phyloP scores from a whole-genome alignment of 2,329 filamentous ascomycete species.

The Ambrosiella xylebori region DNA sequence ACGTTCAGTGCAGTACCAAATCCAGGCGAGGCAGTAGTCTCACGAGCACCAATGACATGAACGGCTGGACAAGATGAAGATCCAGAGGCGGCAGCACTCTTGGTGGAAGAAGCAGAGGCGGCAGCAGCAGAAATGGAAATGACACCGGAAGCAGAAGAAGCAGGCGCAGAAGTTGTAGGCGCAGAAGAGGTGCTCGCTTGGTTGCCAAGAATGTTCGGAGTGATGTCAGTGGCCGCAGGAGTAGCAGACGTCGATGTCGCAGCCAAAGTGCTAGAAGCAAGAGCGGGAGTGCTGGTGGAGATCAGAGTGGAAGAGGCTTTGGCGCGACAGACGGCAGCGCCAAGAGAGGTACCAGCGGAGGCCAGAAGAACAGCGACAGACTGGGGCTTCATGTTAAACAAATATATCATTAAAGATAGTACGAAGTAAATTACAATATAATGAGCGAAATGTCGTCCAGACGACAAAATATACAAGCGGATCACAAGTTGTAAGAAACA shows the following conservation, averaged over 20 bases:
- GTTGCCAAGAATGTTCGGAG: not conserved
- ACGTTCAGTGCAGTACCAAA: constrained; percentile 34
- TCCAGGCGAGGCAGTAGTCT: constrained; percentile 32
- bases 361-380: not conserved
- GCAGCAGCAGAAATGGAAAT: not conserved
- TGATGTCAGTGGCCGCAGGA: not conserved
- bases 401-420: not conserved
- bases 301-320: not conserved
- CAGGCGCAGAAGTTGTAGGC: not conserved
- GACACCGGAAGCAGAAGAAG: not conserved
- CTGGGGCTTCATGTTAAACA: constrained; percentile 4
- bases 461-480: not conserved
- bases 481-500: not conserved
- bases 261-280: not conserved
- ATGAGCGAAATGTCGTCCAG: constrained; percentile 2
- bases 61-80: constrained; percentile 22
- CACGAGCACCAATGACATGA: constrained; percentile 30
- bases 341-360: not conserved
- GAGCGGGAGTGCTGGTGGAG: not conserved
- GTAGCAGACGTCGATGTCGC: too few species aligned
- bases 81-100: not conserved
- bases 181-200: not conserved
- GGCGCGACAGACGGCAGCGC: not conserved
- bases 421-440: not conserved
- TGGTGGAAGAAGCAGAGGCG: not conserved